Evolutionary conservation across 257 asterid species (phyloP), one percentile per base, ranked within the genome.

Genomic region (Ajuga chamaepitys): DNA sequence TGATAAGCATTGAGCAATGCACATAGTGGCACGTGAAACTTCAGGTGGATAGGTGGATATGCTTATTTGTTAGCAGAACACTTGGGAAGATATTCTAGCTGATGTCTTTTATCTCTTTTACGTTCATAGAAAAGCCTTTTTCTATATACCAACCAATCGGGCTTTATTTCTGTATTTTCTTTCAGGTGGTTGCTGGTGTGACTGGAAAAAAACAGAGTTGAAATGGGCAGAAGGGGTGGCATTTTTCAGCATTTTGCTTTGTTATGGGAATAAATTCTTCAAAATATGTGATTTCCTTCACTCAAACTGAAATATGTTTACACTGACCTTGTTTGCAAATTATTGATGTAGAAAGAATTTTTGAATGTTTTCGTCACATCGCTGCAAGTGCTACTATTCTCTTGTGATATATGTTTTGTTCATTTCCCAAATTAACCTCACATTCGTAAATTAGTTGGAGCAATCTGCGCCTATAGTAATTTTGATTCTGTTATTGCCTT

Each of bases 101-200:
- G 62, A n/a, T 26, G 38, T n/a, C 66, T 32, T 37, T 1, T 40
- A 10, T 37, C 13, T 37, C n/a, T 18, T 22, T 47, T 9, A 32
- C 65, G 38, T 55, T 51, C 46, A 44, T 37, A 53, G 46, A 9
- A 9, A 55, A 34, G 13, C 46, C 14, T 38, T 22, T 25, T 58
- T 28, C 54, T 26, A 28, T 9, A 16, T 50, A n/a, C 24, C 8
- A 0, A 24, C 25, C 21, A 32, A 22, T 28, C 56, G 32, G 20
- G 20, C 45, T 48, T 37, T 8, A 34, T 12, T 55, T 69, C 12
- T 70, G 20, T 75, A 66, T 70, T 68, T 78, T 75, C 85, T 68
- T 78, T 75, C 86, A 87, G 95, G 94, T 89, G 21, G 88, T 89
- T 50, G 84, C 91, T 32, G 91, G 91, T 16, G 75, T 86, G 86